Evolutionary conservation across 306 rosid species (phyloP).

Genomic region (Oemleria cerasiformis): DNA sequence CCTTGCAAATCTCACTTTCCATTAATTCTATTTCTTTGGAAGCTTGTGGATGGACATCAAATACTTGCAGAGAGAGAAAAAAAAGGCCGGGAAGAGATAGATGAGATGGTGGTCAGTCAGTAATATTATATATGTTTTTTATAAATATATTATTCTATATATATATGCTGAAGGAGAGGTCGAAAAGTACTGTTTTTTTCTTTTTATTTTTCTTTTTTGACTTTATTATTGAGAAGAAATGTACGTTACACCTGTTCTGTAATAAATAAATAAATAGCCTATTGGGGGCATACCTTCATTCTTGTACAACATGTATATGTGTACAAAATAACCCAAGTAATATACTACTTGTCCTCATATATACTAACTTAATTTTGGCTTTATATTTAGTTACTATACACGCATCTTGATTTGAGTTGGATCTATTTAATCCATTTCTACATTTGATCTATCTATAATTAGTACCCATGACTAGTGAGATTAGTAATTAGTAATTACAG

Average conservation of each 20-base stretch:
- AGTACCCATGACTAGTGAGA: too few relatives aligned
- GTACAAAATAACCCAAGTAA: not conserved
- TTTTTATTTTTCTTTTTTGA: slow-evolving; percentile 14
- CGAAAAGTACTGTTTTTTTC: slow-evolving; percentile 12
- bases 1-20: slow-evolving; percentile 83
- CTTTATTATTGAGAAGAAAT: slow-evolving; percentile 33
- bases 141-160: slow-evolving; percentile 9
- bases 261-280: slow-evolving; percentile 17
- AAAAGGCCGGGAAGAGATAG: not conserved
- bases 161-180: slow-evolving; percentile 27
- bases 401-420: too few relatives aligned
- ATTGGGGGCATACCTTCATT: not conserved
- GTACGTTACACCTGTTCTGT: slow-evolving; percentile 31
- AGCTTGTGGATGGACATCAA: slow-evolving; percentile 61
- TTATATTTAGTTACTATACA: too few relatives aligned
- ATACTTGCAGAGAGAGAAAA: slow-evolving; percentile 39
- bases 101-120: slow-evolving; percentile 57
- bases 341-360: not conserved
- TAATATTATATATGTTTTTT: slow-evolving; percentile 35
- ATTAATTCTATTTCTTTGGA: slow-evolving; percentile 90
- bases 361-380: slow-evolving; percentile 20
- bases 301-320: not conserved
- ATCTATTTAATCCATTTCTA: too few relatives aligned
- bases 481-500: not conserved
- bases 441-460: too few relatives aligned